Base-by-base conservation (phyloP, 768 basidiomycete species). In the Hydnomerulius pinastri region DNA sequence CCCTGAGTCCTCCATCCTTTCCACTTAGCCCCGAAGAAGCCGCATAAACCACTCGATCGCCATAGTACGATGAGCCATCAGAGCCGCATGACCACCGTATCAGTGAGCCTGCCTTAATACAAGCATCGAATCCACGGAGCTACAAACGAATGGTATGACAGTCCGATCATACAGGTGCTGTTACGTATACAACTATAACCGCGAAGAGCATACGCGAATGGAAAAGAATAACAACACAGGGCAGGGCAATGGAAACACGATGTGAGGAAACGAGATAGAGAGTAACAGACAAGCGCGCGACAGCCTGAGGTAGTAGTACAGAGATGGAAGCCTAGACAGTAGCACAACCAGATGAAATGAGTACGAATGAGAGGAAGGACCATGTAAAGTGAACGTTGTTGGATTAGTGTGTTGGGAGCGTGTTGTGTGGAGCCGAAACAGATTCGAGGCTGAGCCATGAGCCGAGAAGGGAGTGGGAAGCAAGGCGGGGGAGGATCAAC, bases 281-380 rank as follows among this genome's bases (percentile, higher is more conserved):
- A 57, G 49, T 49, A 52, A 13, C 52, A 47, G 54, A 62, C 54
- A 62, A 33, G 40, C 47, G 11, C 32, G 13, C 21, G 21, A 46
- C 36, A 44, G 40, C n/a, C n/a, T n/a, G n/a, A n/a, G n/a, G 40
- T 56, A 37, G 13, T 51, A 49, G 55, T 66, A 64, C 63, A 65
- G 18, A 20, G 38, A 48, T 56, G 60, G 35, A n/a, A n/a, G n/a
- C n/a, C n/a, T n/a, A n/a, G n/a, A n/a, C n/a, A n/a, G n/a, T n/a
- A 46, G 49, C 53, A 50, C 42, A 28, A 58, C 30, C 43, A 40
- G 44, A 43, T 35, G 33, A 23, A 48, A 41, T 29, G 27, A 24
- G 17, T 30, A 11, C 32, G 43, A 40, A 50, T 35, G 38, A 10
- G 15, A 35, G n/a, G 25, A 38, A 43, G 44, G 43, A 39, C 44